These are phyloP conservation scores for Paramyrothecium roridum DNA, from an alignment of 2,329 filamentous ascomycete species.

Conservation along the genomic window DNA sequence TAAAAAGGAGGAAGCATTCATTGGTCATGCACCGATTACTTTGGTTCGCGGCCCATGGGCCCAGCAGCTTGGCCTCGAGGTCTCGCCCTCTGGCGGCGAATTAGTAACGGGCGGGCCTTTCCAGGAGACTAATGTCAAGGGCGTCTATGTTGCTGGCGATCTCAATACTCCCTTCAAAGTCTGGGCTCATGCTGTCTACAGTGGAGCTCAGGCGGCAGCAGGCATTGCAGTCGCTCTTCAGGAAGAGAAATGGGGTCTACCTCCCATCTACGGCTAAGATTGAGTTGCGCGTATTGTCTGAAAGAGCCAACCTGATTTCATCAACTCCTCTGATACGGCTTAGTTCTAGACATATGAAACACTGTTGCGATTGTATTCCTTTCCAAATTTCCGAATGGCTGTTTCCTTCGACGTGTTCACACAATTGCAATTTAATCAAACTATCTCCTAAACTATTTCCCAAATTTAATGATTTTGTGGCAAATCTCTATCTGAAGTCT, in stretches of 20 bases:
- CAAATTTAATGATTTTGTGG: no score
- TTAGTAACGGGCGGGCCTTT: neutral
- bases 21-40: neutral
- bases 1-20: neutral
- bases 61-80: neutral
- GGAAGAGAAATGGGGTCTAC: neutral
- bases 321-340: no score
- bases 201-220: neutral
- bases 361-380: no score
- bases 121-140: neutral
- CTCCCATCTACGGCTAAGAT: neutral
- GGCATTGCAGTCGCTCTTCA: neutral
- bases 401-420: no score
- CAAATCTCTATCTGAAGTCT: no score
- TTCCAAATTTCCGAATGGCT: no score
- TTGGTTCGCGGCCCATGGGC: neutral
- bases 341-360: no score
- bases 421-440: no score
- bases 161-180: neutral
- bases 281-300: neutral
- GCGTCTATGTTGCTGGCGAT: neutral
- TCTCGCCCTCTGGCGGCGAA: neutral
- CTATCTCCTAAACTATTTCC: no score
- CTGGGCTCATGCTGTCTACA: neutral
- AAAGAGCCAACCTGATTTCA: no score